phyloP scores from a whole-genome alignment of 371 early-diverging fungal species.

The Thermomucor indicae-seudaticae region DNA sequence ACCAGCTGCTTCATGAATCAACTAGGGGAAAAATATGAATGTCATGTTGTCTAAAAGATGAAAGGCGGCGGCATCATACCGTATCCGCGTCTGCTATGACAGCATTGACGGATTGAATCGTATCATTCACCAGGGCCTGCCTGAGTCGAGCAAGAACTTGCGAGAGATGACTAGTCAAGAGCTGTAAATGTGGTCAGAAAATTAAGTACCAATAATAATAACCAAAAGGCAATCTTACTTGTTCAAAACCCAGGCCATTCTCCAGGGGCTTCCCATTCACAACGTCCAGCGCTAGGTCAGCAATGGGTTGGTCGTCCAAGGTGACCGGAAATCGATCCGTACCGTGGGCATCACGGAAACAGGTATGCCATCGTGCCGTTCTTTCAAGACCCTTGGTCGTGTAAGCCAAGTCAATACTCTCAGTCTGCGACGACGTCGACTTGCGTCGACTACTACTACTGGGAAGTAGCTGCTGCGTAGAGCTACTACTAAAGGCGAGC shows the following conservation, averaged over 20 bases:
- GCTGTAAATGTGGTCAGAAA: too few relatives aligned
- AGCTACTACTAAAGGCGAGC: not conserved
- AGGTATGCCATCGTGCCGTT: conserved; percentile 30
- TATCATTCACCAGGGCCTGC: not conserved
- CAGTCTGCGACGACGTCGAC: too few relatives aligned
- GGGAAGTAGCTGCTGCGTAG: not conserved
- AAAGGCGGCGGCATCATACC: not conserved
- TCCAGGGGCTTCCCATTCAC: conserved; percentile 19
- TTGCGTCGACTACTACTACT: too few relatives aligned
- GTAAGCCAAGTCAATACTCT: too few relatives aligned
- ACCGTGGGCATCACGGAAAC: conserved; percentile 28
- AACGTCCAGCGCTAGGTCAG: conserved; percentile 21
- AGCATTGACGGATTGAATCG: not conserved
- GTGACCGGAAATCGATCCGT: conserved; percentile 21
- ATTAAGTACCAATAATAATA: too few relatives aligned
- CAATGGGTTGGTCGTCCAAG: conserved; percentile 10
- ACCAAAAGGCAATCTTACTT: too few relatives aligned
- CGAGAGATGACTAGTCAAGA: not conserved
- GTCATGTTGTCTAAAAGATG: too few relatives aligned
- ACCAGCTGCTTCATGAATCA: too few relatives aligned
- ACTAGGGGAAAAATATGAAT: too few relatives aligned
- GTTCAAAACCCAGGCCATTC: conserved; percentile 26
- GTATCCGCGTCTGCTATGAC: not conserved
- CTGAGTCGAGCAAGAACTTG: not conserved
- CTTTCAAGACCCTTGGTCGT: conserved; percentile 13